These are phyloP conservation scores for Posidonia australis DNA, from an alignment of 106 monocot species.

Conservation along the genomic window DNA sequence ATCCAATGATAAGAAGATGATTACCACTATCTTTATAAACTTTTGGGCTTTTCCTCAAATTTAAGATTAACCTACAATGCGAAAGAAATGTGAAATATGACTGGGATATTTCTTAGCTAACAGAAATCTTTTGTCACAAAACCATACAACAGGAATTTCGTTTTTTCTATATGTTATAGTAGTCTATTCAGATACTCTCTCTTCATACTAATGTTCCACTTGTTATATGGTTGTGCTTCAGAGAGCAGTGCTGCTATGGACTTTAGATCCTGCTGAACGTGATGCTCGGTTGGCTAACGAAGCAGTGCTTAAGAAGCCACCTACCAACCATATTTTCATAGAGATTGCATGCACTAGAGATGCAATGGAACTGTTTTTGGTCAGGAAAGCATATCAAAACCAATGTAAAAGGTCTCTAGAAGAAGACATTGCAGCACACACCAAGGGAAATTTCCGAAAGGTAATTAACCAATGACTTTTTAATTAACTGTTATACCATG, in stretches of 20 bases:
- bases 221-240: conserved; percentile 8
- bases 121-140: too few species aligned
- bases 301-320: conserved; percentile 32
- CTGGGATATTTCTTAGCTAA: too few species aligned
- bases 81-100: too few species aligned
- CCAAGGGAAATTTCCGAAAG: conserved; percentile 60
- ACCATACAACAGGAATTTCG: too few species aligned
- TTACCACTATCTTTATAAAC: too few species aligned
- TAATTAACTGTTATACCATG: neutral
- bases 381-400: conserved; percentile 51
- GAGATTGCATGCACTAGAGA: conserved; percentile 53
- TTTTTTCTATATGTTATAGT: too few species aligned
- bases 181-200: too few species aligned
- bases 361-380: conserved; percentile 34
- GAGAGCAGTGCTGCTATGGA: conserved; percentile 67
- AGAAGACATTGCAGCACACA: conserved; percentile 77
- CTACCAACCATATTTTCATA: conserved; percentile 40
- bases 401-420: conserved; percentile 66
- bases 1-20: too few species aligned
- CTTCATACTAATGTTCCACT: too few species aligned
- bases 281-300: conserved; percentile 60
- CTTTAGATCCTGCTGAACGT: conserved; percentile 57
- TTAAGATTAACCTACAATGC: too few species aligned
- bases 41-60: too few species aligned
- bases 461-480: conserved; percentile 9